These are phyloP conservation scores for Phytopythium kandeliae DNA, from an alignment of 352 stramenopile genomes.

Conservation along the genomic window DNA sequence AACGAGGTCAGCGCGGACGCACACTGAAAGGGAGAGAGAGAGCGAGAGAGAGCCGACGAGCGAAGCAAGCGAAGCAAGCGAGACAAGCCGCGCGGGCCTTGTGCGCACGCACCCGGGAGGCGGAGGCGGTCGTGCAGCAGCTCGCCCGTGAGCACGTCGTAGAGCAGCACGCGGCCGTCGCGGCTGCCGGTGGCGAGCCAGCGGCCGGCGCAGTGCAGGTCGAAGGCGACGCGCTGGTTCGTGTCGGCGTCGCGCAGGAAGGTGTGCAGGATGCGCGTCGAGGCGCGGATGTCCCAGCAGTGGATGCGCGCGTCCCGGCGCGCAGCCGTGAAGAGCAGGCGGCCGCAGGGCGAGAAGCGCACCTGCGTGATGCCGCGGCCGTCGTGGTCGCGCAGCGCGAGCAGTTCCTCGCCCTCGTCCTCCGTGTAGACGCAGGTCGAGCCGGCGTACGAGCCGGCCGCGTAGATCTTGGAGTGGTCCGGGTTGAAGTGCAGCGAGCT, in stretches of 20 bases:
- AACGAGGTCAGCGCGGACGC: neutral
- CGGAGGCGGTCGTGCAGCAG: conserved; percentile 40
- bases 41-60: too few relatives aligned
- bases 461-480: conserved; percentile 82
- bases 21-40: too few relatives aligned
- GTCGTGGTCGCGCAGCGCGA: conserved; percentile 63
- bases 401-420: conserved; percentile 54
- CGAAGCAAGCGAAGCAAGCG: too few relatives aligned
- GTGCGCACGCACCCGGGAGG: conserved; percentile 13
- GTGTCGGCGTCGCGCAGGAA: conserved; percentile 56
- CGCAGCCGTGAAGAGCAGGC: conserved; percentile 68
- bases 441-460: conserved; percentile 78
- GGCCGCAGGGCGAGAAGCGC: conserved; percentile 68
- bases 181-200: conserved; percentile 63
- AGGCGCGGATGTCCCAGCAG: conserved; percentile 84
- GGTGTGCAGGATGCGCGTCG: conserved; percentile 56
- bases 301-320: conserved; percentile 64
- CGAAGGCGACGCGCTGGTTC: conserved; percentile 78
- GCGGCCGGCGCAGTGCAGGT: conserved; percentile 52
- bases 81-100: neutral
- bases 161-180: conserved; percentile 44
- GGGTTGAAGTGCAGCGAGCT: conserved; percentile 77
- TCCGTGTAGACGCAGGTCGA: conserved; percentile 85
- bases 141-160: conserved; percentile 45
- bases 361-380: conserved; percentile 78